Evolutionary conservation across 169 alveolate genomes (phyloP), one percentile per base, ranked within the genome.

Genomic region (Condylostoma magnum): DNA sequence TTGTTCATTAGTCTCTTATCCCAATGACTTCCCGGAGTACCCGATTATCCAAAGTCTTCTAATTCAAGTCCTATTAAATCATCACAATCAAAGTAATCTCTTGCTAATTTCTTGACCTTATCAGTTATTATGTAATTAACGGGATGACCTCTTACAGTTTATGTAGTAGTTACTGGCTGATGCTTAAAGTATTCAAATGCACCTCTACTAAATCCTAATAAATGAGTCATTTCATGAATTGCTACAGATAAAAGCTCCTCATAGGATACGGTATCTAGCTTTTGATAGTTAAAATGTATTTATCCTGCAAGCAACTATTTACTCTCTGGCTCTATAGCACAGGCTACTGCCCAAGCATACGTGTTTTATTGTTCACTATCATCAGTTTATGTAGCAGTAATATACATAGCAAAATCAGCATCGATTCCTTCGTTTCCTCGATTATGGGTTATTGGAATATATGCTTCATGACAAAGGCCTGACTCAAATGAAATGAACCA

Each of bases 221-320:
- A 12, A 33, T 75, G 82, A 4, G 82, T 37, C 6, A 57, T 50
- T 53, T 75, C 82, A 65, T 66, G 76, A 15, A 41, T 41, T 41
- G 48, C 48, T 41, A 15, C 15, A 10, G 48, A 41, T 10, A 41
- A 15, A 10, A 15, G 10, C 20, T 41, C 48, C 15, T 41, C 48
- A 10, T 10, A 15, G 15, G 48, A 41, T 10, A 15, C 48, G 10
- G 48, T 41, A 15, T 41, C 48, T 10, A 41, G 15, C 48, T 15
- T 10, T 10, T 15, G 20, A 10, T 10, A 10, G 10, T 41, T 15
- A 41, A 41, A 15, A 41, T 41, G 48, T 10, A 41, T 10, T 15
- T 15, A 10, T 41, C 48, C 48, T 10, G 15, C 20, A 15, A 41
- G 10, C 10, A 15, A 15, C 20, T 41, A 41, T 41, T 41, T 41